A percentile compares a stretch with the other conserved stretches of the same genome.
Conservation (phyloP, 2,329 filamentous ascomycete species). For the Conoideocrella luteorostrata region DNA sequence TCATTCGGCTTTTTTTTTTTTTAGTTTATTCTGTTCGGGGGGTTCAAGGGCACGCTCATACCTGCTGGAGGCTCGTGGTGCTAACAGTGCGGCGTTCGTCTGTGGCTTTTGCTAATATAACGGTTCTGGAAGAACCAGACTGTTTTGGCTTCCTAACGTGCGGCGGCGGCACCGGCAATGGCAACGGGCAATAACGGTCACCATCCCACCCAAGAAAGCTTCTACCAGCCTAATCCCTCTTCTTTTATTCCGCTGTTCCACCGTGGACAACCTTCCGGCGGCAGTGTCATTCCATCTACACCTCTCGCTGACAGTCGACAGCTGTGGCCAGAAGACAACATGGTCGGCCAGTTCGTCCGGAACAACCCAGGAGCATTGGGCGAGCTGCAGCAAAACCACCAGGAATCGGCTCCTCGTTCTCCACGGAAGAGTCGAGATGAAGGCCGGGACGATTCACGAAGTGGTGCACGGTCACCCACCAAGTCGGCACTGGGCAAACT, state of each 20-base stretch:
- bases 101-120: background rate
- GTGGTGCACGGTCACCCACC: constrained; percentile 11
- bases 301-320: background rate
- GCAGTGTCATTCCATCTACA: constrained; percentile 7
- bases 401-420: constrained; percentile 32
- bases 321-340: constrained; percentile 15
- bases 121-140: background rate
- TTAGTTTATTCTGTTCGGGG: background rate
- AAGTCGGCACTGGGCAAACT: constrained; percentile 28
- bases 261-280: constrained; percentile 38
- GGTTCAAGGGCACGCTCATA: background rate
- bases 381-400: constrained; percentile 52
- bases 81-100: background rate
- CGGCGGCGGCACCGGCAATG: constrained; percentile 12
- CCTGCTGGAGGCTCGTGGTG: background rate
- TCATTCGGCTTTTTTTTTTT: background rate
- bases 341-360: constrained; percentile 28
- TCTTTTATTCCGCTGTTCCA: constrained; percentile 38
- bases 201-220: constrained; percentile 7
- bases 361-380: constrained; percentile 41
- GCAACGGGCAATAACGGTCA: constrained; percentile 11
- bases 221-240: constrained; percentile 15
- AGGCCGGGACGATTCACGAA: constrained; percentile 18
- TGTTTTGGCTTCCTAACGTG: background rate
- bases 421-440: constrained; percentile 32